Evolutionary conservation across 306 rosid species (phyloP), one percentile per base, ranked within the genome.

Genomic region (Fragaria vesca): DNA sequence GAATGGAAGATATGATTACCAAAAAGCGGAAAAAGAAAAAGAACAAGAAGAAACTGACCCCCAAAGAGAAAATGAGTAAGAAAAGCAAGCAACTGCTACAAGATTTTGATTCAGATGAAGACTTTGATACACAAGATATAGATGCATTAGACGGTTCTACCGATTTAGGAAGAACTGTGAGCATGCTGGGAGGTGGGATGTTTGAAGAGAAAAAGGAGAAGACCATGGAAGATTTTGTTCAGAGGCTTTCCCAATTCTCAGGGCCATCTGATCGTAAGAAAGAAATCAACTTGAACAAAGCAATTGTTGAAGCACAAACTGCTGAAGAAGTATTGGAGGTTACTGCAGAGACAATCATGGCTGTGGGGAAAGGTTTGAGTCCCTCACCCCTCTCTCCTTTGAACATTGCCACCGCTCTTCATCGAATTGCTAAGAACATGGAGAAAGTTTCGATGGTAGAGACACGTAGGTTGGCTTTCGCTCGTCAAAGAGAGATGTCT

Each of bases 381-480:
- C 98, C 98, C 54, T 95, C 97, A 0, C 97, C 97, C 61, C 91
- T 95, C 40, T 88, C 97, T 68, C 97, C 98, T 62, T 81, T 95
- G 79, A 93, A 93, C 85, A 87, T 93, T 80, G 97, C 97, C 68
- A 92, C 98, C 38, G 89, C 97, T 45, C 95, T 95, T 83, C 98
- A 95, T 84, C 88, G 98, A 52, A 90, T 92, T 79, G 98, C 98
- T 79, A 92, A 88, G 85, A 92, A 91, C 76, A 92, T 95, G 98
- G 98, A 95, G 83, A 88, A 86, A 78, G 89, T 89, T 72, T 86
- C 89, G 32, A 87, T 92, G 96, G 52, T 75, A 82, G 81, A 82
- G 81, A 87, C 97, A 30, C 91, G 86, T 26, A 87, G 97, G 79
- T 76, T 95, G 71, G 91, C 93, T 73, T 91, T 95, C 60, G 92